Evolutionary conservation across 1,284 basidiomycete genomes (phyloP).

Genomic region (Trichosporon ovoides): DNA sequence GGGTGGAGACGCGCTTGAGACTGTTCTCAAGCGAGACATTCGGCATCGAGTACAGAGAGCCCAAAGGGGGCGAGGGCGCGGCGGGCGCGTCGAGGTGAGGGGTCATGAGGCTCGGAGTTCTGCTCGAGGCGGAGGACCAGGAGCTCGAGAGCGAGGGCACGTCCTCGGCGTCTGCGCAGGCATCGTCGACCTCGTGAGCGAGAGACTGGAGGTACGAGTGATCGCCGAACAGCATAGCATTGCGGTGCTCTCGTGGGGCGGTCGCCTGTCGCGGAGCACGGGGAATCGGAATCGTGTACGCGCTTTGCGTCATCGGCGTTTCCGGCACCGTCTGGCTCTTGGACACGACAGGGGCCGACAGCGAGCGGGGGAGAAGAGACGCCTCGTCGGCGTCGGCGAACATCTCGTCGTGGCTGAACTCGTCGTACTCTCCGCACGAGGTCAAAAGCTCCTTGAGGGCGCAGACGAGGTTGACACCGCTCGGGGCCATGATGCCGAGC

Average conservation of each 20-base stretch:
- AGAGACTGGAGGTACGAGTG: slow-evolving; percentile 8
- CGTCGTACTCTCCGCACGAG: slow-evolving; percentile 19
- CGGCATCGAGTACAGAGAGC: neutral
- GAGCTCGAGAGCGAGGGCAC: neutral
- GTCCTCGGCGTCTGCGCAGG: slow-evolving; percentile 3
- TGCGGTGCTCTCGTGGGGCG: neutral
- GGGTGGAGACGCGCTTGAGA: neutral
- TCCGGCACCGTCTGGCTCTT: neutral
- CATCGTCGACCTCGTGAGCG: neutral
- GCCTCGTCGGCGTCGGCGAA: slow-evolving; percentile 11
- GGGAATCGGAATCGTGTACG: neutral
- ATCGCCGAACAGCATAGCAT: slow-evolving; percentile 1
- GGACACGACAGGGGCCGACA: no score
- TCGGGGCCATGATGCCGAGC: neutral
- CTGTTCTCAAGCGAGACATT: slow-evolving; percentile 1
- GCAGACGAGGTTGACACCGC: slow-evolving; percentile 16
- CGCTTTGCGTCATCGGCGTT: neutral
- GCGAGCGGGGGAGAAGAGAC: no score
- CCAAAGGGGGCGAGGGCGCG: neutral
- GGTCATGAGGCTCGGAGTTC: neutral
- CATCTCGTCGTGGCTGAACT: slow-evolving; percentile 9
- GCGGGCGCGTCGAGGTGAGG: neutral
- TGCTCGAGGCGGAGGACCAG: neutral
- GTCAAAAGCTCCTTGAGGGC: slow-evolving; percentile 21
- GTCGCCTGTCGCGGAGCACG: neutral